Conservation (phyloP, 768 basidiomycete species). For the Mycena belliarum region DNA sequence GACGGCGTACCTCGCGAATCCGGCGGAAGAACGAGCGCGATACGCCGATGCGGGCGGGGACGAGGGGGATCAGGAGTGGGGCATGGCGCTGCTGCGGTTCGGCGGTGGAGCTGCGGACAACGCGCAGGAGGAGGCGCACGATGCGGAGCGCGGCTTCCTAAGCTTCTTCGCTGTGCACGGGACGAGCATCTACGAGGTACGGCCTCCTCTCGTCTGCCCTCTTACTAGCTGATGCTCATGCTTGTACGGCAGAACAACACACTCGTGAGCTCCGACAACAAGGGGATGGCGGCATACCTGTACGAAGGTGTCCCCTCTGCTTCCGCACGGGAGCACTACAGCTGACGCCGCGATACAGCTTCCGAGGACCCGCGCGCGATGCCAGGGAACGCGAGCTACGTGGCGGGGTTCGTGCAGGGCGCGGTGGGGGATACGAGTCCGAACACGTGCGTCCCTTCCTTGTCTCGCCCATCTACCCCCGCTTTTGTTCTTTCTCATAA, state of each 20-base stretch:
- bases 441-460: conserved; percentile 61
- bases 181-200: conserved; percentile 75
- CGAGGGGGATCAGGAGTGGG: conserved; percentile 65
- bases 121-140: background rate
- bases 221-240: background rate
- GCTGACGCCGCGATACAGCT: conserved; percentile 46
- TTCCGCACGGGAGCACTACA: too few relatives aligned
- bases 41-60: conserved; percentile 46
- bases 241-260: conserved; percentile 71
- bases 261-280: conserved; percentile 76
- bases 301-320: conserved; percentile 55
- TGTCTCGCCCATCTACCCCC: background rate
- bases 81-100: conserved; percentile 65
- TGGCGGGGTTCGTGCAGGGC: conserved; percentile 72
- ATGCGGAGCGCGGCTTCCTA: conserved; percentile 53
- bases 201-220: conserved; percentile 2
- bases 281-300: conserved; percentile 81
- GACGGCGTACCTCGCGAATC: conserved; percentile 75
- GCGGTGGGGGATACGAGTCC: conserved; percentile 74
- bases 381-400: conserved; percentile 71
- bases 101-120: background rate
- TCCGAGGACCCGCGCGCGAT: conserved; percentile 59
- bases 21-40: conserved; percentile 62
- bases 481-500: too few relatives aligned
- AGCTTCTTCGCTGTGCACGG: conserved; percentile 82